Conservation (phyloP, 1,139 yeast species). For the Starmera stellimalicola region DNA sequence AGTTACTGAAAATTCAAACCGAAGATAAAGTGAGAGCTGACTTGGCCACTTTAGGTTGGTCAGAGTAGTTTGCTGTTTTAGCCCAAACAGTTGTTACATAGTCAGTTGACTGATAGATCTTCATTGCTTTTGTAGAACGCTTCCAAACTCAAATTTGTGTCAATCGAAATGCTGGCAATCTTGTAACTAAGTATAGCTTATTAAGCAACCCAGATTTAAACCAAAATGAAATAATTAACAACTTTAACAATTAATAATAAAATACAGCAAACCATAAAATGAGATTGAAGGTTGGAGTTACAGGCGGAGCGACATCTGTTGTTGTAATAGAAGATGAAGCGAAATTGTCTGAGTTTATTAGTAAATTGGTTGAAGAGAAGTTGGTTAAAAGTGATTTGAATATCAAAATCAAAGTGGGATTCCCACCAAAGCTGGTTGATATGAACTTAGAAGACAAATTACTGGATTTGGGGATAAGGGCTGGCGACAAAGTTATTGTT, state of each 20-base stretch:
- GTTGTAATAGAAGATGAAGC: constrained; percentile 18
- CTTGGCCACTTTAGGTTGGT: constrained; percentile 68
- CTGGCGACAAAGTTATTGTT: constrained; percentile 50
- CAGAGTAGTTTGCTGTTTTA: too few relatives aligned
- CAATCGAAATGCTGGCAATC: too few relatives aligned
- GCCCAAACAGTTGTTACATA: too few relatives aligned
- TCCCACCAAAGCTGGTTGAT: constrained; percentile 46
- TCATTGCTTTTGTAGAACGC: too few relatives aligned
- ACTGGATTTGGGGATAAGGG: constrained; percentile 33
- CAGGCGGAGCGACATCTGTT: constrained; percentile 14
- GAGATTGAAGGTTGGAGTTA: constrained; percentile 19
- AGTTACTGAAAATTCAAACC: constrained; percentile 77
- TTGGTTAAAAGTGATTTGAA: neutral
- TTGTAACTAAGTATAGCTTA: too few relatives aligned
- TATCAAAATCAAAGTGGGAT: constrained; percentile 38
- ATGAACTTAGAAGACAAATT: constrained; percentile 21
- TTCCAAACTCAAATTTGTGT: too few relatives aligned
- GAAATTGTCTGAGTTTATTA: constrained; percentile 14
- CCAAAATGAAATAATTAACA: too few relatives aligned
- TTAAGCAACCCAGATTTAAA: too few relatives aligned
- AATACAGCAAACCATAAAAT: constrained; percentile 8
- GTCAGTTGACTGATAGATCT: too few relatives aligned
- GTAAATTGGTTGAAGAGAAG: constrained; percentile 7
- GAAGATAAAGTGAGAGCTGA: constrained; percentile 75
- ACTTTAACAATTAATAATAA: neutral